These are phyloP conservation scores for Clarireedia paspali DNA, from an alignment of 2,329 filamentous ascomycete species.

Conservation along the genomic window DNA sequence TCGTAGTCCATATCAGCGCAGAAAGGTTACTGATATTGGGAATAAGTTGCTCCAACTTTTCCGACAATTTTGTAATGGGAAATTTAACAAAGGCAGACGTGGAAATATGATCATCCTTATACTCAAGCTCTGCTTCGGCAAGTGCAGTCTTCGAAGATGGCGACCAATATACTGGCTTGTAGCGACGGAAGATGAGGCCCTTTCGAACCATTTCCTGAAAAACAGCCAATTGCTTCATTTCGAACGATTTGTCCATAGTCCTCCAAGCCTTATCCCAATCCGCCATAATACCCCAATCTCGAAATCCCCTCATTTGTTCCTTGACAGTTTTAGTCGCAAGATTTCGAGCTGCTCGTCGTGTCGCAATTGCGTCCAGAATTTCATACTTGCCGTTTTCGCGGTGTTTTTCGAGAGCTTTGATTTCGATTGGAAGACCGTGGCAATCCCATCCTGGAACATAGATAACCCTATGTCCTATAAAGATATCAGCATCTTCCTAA, in stretches of 20 bases:
- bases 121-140: constrained; percentile 79
- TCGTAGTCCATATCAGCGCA: constrained; percentile 97
- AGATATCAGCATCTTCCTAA: not conserved
- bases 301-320: constrained; percentile 67
- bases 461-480: constrained; percentile 54
- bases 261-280: constrained; percentile 72
- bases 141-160: constrained; percentile 71
- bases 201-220: constrained; percentile 69
- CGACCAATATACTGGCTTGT: constrained; percentile 84
- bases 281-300: constrained; percentile 68
- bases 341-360: constrained; percentile 55
- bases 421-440: constrained; percentile 91
- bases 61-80: constrained; percentile 47
- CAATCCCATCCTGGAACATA: constrained; percentile 97
- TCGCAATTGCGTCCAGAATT: constrained; percentile 44
- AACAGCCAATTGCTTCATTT: constrained; percentile 65
- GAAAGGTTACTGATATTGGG: constrained; percentile 44
- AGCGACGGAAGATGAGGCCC: constrained; percentile 67
- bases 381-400: constrained; percentile 23
- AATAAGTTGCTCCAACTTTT: constrained; percentile 35
- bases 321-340: constrained; percentile 62
- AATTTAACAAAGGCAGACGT: constrained; percentile 75
- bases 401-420: constrained; percentile 64
- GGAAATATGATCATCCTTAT: constrained; percentile 66
- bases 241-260: constrained; percentile 71